Base-by-base conservation (phyloP, 192 early-diverging fungal genomes). In the Kickxella alabastrina region DNA sequence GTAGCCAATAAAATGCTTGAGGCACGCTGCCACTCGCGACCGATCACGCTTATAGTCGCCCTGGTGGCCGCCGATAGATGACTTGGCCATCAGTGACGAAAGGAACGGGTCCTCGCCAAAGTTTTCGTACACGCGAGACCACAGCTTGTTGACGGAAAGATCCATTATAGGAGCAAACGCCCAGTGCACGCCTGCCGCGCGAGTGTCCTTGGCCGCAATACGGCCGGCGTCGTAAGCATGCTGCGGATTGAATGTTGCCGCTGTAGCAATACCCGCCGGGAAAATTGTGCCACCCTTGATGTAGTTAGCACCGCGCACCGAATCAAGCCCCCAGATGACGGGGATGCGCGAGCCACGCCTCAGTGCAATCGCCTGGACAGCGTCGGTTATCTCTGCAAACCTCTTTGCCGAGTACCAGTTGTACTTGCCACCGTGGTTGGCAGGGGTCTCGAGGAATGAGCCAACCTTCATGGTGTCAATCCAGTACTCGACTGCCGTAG, bases 1-100 rank as follows among this genome's bases (percentile, higher is more conserved):
- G 53, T 85, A 85, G 24, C 75, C 83, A 32, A 85, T 80, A 64
- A 85, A 85, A 45, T 85, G 83, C 65, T 86, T 86, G 63, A 83
- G 69, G 36, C 82, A 82, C 2, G 79, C 82, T 1, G 82, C 84
- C 0, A 86, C 78, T 2, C 80, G 80, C 13, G 65, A 73, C 4
- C 84, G 69, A 24, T 86, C 82, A 7, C 53, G 59, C 42, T 82
- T 83, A 62, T 86, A 86, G 57, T 86, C 71, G 18, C 84, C 84
- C 50, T 86, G 84, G n/a, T 81, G 70, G 6, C 84, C 84, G 42
- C 62, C 62, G 12, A 82, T 65, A 1, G 79, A 59, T 10, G 81
- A 77, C 18, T 38, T 36, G 3, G 76, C 76, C 82, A 86, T 81
- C 43, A 57, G 43, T 0, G 77, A 67, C 4, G 66, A 62, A 23